Conservation (phyloP, 108 stramenopile species). For the Pseudonitzschia multistriata region DNA sequence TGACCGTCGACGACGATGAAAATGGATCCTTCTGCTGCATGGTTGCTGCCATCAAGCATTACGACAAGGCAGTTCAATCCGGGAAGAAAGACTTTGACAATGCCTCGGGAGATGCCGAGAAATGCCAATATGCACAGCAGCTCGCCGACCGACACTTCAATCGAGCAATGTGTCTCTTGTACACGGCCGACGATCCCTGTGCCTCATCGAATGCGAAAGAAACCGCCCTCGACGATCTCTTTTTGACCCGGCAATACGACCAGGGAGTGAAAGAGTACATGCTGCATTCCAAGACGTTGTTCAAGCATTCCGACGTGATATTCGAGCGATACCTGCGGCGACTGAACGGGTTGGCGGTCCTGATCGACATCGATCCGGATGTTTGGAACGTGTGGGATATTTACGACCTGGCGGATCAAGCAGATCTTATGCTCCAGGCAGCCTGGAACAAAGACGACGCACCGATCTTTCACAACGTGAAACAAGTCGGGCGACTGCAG, state of each 20-base stretch:
- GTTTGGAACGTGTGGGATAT: conserved; percentile 48
- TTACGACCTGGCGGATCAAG: conserved; percentile 40
- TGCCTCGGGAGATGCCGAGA: conserved; percentile 25
- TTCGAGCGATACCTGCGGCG: conserved; percentile 49
- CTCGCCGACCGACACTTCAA: conserved; percentile 68
- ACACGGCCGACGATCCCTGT: conserved; percentile 30
- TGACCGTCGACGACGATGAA: neutral
- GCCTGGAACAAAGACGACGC: conserved; percentile 38
- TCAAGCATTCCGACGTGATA: conserved; percentile 34
- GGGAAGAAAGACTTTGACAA: conserved; percentile 44
- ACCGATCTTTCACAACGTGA: conserved; percentile 44
- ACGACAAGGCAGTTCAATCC: conserved; percentile 42
- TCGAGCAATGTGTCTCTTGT: conserved; percentile 56
- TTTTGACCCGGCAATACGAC: conserved; percentile 20
- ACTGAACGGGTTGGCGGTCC: conserved; percentile 38
- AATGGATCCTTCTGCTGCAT: neutral
- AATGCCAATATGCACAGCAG: conserved; percentile 43
- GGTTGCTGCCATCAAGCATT: conserved; percentile 23
- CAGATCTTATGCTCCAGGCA: conserved; percentile 34
- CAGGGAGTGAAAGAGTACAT: conserved; percentile 46
- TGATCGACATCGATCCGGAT: conserved; percentile 33
- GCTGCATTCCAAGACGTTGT: conserved; percentile 31
- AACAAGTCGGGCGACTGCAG: conserved; percentile 47
- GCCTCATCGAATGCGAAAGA: conserved; percentile 31
- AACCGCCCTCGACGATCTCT: conserved; percentile 34